Conservation (phyloP, 441 rosid genomes). For the Euphorbia corollata region DNA sequence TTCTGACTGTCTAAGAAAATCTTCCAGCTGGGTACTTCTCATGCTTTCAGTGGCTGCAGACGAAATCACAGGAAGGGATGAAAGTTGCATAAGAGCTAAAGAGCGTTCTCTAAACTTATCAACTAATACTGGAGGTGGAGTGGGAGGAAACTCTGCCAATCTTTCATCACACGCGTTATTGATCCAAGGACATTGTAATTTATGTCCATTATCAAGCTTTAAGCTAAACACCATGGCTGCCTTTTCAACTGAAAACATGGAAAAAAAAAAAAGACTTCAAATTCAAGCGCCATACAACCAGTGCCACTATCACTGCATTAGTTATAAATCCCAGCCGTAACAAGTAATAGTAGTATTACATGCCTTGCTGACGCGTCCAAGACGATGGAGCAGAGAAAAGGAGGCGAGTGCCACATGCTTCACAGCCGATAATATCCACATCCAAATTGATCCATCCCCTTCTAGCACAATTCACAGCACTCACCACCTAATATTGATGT, state of each 20-base stretch:
- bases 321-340: neutral
- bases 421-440: constrained; percentile 70
- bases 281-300: constrained; percentile 13
- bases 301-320: constrained; percentile 3
- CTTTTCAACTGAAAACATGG: constrained; percentile 62
- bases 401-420: constrained; percentile 84
- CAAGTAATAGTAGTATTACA: constrained; percentile 3
- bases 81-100: constrained; percentile 45
- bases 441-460: constrained; percentile 92
- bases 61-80: constrained; percentile 66
- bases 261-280: constrained; percentile 12
- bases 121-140: constrained; percentile 54
- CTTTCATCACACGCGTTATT: constrained; percentile 75
- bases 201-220: constrained; percentile 83
- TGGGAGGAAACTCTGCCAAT: constrained; percentile 81
- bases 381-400: constrained; percentile 76
- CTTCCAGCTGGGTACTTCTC: constrained; percentile 62
- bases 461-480: constrained; percentile 81
- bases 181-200: constrained; percentile 71
- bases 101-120: constrained; percentile 56
- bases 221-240: constrained; percentile 80
- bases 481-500: constrained; percentile 46
- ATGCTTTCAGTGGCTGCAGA: constrained; percentile 57
- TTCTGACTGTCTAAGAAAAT: constrained; percentile 39
- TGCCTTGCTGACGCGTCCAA: constrained; percentile 83